Evolutionary conservation across 75 land plant genomes (phyloP).

Genomic region (Selaginella tamariscina): DNA sequence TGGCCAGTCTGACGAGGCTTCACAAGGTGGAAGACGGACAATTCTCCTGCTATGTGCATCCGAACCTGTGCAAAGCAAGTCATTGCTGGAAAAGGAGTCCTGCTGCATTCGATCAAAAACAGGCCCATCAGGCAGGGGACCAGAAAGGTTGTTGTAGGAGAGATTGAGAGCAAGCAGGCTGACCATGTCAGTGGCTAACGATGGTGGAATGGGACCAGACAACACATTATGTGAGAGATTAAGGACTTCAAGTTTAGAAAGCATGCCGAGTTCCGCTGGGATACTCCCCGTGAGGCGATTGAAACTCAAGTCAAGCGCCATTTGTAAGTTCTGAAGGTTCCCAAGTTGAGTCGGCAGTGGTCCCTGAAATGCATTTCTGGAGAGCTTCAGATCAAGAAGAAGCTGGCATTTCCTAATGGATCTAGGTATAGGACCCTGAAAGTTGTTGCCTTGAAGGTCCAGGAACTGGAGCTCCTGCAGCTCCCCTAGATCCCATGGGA

Average conservation of each 20-base stretch:
- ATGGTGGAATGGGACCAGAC: neutral
- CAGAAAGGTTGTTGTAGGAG: neutral
- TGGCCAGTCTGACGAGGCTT: neutral
- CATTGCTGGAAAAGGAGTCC: neutral
- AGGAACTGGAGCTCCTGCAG: slow-evolving; percentile 16
- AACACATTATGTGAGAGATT: neutral
- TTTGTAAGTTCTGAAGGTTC: slow-evolving; percentile 21
- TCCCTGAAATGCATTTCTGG: neutral
- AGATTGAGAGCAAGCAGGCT: neutral
- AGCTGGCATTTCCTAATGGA: slow-evolving; percentile 44
- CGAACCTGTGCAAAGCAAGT: neutral
- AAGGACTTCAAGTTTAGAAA: neutral
- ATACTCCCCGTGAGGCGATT: neutral
- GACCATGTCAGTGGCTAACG: neutral
- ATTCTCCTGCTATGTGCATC: neutral
- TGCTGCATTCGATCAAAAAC: neutral
- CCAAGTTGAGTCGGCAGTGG: slow-evolving; percentile 15
- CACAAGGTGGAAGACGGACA: neutral
- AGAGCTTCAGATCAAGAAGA: neutral
- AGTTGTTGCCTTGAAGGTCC: slow-evolving; percentile 40
- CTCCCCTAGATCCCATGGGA: no score
- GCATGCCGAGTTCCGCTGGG: slow-evolving; percentile 8
- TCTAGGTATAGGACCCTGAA: slow-evolving; percentile 40
- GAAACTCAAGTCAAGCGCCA: neutral
- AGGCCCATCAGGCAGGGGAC: neutral